Evolutionary conservation across 116 monocot species (phyloP).

Genomic region (Papilionanthe hybrid): DNA sequence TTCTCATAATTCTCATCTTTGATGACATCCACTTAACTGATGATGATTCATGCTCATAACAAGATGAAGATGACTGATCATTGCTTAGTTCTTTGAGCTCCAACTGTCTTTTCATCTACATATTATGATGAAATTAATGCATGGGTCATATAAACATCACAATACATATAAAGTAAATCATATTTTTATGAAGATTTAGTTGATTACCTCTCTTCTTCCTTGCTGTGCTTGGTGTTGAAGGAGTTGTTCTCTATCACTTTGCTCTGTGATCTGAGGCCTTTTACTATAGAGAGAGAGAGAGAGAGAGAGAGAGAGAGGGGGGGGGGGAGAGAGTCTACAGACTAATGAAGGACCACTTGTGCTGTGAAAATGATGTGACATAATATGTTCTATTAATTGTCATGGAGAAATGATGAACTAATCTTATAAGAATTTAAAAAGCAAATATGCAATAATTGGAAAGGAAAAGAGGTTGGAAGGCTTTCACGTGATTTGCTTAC

Average conservation of each 20-base stretch:
- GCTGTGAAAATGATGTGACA: not conserved
- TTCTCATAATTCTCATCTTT: constrained; percentile 5
- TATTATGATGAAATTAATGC: too few relatives aligned
- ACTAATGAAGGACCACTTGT: not conserved
- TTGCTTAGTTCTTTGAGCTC: not conserved
- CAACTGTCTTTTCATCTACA: too few relatives aligned
- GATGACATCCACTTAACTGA: constrained; percentile 4
- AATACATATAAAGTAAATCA: too few relatives aligned
- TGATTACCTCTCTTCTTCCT: not conserved
- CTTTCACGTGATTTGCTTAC: not conserved
- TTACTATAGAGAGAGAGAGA: not conserved
- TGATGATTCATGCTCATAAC: not conserved
- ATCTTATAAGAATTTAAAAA: too few relatives aligned
- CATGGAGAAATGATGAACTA: too few relatives aligned
- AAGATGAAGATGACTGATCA: not conserved
- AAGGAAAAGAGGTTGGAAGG: not conserved
- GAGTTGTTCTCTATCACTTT: too few relatives aligned
- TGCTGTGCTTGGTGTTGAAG: too few relatives aligned
- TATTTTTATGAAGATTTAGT: not conserved
- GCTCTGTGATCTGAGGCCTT: not conserved
- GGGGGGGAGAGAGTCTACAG: not conserved
- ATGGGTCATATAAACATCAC: too few relatives aligned
- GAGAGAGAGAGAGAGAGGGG: constrained; percentile 6
- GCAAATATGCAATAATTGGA: not conserved
- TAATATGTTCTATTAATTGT: too few relatives aligned